phyloP scores from a whole-genome alignment of 768 basidiomycete species.

The Phylloporus scabripes region DNA sequence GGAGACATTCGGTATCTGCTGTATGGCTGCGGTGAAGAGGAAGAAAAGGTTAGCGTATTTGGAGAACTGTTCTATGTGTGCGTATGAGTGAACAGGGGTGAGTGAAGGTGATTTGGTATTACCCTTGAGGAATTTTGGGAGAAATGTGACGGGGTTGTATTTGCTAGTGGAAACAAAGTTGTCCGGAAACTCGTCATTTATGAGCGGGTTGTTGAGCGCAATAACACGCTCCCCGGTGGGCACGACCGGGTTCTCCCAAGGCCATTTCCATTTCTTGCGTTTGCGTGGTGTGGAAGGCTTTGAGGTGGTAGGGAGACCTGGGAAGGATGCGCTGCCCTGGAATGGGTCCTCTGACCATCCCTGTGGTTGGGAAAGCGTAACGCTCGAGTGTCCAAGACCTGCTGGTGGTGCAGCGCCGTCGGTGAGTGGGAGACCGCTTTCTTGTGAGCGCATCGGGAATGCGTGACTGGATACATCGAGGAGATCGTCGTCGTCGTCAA shows the following conservation, averaged over 20 bases:
- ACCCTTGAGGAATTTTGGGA: slow-evolving; percentile 94
- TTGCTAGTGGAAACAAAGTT: slow-evolving; percentile 95
- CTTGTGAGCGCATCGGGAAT: slow-evolving; percentile 39
- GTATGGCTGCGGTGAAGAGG: slow-evolving; percentile 94
- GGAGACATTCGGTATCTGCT: slow-evolving; percentile 96
- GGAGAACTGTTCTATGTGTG: slow-evolving; percentile 82
- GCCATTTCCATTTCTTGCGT: slow-evolving; percentile 63
- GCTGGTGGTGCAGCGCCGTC: slow-evolving; percentile 57
- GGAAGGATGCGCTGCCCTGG: slow-evolving; percentile 39
- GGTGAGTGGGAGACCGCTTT: slow-evolving; percentile 53
- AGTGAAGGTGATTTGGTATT: slow-evolving; percentile 20
- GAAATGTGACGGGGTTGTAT: slow-evolving; percentile 81
- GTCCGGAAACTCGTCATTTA: slow-evolving; percentile 61
- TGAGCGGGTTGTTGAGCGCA: slow-evolving; percentile 68
- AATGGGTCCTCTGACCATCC: slow-evolving; percentile 67
- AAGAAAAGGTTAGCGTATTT: slow-evolving; percentile 99
- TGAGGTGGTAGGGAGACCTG: slow-evolving; percentile 22
- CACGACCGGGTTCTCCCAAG: slow-evolving; percentile 70
- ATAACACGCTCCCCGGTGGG: slow-evolving; percentile 72
- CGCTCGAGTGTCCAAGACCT: slow-evolving; percentile 46
- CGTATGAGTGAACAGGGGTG: slow-evolving; percentile 3
- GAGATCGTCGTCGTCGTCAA: slow-evolving; percentile 64
- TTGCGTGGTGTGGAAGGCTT: slow-evolving; percentile 13
- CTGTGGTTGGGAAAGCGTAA: slow-evolving; percentile 46
- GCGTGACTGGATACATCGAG: slow-evolving; percentile 7